These are phyloP conservation scores for Monosporozyma aerobia DNA, from an alignment of 805 yeast species.

Conservation along the genomic window DNA sequence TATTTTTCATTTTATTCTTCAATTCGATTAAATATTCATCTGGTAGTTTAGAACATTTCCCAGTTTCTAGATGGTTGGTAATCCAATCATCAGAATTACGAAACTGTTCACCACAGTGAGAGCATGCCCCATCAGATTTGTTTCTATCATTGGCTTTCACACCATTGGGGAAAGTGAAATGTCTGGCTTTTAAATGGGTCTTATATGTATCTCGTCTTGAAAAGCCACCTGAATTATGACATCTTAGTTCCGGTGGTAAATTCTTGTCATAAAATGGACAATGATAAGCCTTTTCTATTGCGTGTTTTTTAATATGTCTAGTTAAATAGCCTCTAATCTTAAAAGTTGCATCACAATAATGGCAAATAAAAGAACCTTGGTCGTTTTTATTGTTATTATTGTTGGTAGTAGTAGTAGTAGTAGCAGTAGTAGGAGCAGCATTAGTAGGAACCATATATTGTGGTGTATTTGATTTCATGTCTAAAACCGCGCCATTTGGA, in stretches of 20 bases:
- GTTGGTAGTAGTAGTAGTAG: background rate
- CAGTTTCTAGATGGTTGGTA: constrained; percentile 70
- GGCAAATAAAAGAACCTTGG: constrained; percentile 42
- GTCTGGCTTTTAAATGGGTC: constrained; percentile 83
- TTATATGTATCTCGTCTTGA: constrained; percentile 88
- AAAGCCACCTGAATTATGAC: constrained; percentile 59
- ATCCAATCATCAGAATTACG: constrained; percentile 64
- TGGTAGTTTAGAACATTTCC: constrained; percentile 50
- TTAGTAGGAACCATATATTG: constrained; percentile 1
- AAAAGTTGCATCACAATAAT: constrained; percentile 69
- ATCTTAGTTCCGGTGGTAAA: constrained; percentile 23
- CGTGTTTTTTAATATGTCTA: constrained; percentile 86
- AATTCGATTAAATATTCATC: constrained; percentile 24
- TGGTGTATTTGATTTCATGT: background rate
- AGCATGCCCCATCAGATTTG: constrained; percentile 66
- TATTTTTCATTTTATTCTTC: constrained; percentile 17
- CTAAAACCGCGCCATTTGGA: constrained; percentile 4
- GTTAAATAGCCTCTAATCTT: constrained; percentile 83
- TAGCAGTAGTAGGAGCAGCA: background rate
- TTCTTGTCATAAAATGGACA: constrained; percentile 31
- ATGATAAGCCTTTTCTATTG: constrained; percentile 69
- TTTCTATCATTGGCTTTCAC: constrained; percentile 61
- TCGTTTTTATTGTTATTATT: background rate
- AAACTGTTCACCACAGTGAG: constrained; percentile 64
- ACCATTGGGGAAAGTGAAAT: constrained; percentile 79